These are phyloP conservation scores for Solanum megistacrolobum DNA, from an alignment of 257 asterid species.

Conservation along the genomic window DNA sequence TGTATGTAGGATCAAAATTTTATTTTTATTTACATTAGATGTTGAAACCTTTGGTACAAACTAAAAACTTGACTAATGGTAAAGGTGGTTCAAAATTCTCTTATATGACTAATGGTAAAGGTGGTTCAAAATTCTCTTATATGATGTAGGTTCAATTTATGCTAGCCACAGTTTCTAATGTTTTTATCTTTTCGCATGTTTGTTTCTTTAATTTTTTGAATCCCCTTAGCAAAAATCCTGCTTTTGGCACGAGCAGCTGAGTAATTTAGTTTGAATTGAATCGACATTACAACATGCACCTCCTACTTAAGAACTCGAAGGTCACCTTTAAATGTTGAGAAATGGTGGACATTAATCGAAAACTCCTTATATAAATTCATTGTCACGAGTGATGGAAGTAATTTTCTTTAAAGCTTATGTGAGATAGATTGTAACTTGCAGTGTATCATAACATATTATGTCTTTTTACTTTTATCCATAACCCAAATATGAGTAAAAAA, in stretches of 20 bases:
- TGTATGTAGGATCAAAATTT: not conserved
- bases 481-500: not conserved
- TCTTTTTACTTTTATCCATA: not conserved
- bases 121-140: too few species aligned
- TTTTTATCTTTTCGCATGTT: not conserved
- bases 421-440: not conserved
- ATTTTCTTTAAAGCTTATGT: not conserved
- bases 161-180: not conserved
- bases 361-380: not conserved
- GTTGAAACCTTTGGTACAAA: not conserved
- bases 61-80: not conserved
- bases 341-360: not conserved
- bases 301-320: not conserved
- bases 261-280: not conserved
- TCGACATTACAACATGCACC: not conserved
- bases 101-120: not conserved
- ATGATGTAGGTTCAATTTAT: not conserved
- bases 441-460: not conserved
- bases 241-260: not conserved
- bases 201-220: not conserved
- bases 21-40: not conserved
- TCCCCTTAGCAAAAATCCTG: not conserved
- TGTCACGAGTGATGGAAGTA: not conserved
- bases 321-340: not conserved
- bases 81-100: too few species aligned